Evolutionary conservation across 1,284 basidiomycete genomes (phyloP), one percentile per base, ranked within the genome.

Genomic region (Ganoderma sp.): DNA sequence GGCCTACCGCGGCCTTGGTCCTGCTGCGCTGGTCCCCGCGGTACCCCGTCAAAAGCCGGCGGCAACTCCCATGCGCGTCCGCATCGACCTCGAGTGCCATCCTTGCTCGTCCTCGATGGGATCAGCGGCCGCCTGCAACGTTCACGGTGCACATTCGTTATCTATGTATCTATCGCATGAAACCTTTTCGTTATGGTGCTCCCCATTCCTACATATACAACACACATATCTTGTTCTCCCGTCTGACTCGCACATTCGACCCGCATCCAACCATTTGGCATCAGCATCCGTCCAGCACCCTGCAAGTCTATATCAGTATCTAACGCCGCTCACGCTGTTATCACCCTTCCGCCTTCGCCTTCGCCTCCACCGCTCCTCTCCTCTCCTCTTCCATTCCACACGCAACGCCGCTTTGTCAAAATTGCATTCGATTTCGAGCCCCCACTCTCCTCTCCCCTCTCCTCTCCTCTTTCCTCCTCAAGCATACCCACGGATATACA

Each of bases 291-390:
- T 69, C 66, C 52, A 39, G 32, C 32, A 32, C 32, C 64, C 50
- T 43, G 66, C 68, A 71, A 59, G 62, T 70, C 68, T 70, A 66
- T 71, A 72, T 70, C 69, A 64, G 63, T 72, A 72, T 72, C 71
- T 72, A 72, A 70, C 69, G n/a, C 60, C 67, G 59, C 69, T 65
- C 64, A 70, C 67, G 71, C 63, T 70, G 61, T 63, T 25, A 52
- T 52, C 70, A 60, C 32, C 62, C 45, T 32, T 32, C 32, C 32
- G 3, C 32, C 32, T 32, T 32, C 32, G 32, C 32, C 32, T 32
- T 32, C 32, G 3, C 32, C 32, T 32, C 32, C 32, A 32, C 32
- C 32, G 32, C 32, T 32, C 45, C 45, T 19, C 45, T 5, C 45
- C n/a, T 19, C 45, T n/a, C n/a, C 45, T n/a, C 62, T 58, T 66